Percentiles rank a stretch among this genome's conserved stretches.
phyloP scores from a whole-genome alignment of 2,329 filamentous ascomycete genomes.

The Aspergillus persii region DNA sequence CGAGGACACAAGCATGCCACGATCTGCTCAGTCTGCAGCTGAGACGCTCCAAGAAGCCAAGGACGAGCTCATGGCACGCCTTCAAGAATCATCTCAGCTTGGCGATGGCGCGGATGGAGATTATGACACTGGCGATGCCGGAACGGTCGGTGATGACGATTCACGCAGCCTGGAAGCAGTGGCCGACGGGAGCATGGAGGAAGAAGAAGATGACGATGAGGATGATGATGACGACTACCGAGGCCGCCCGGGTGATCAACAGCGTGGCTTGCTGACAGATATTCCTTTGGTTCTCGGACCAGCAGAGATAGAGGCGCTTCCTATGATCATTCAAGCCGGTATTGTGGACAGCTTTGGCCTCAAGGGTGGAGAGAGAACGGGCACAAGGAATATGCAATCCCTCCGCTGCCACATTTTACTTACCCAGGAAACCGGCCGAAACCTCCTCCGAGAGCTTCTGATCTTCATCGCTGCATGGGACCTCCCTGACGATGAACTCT shows the following conservation, averaged over 20 bases:
- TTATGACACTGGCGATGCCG: constrained; percentile 41
- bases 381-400: constrained; percentile 76
- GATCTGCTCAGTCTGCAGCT: constrained; percentile 48
- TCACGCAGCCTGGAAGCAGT: constrained; percentile 43
- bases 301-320: constrained; percentile 90
- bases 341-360: constrained; percentile 78
- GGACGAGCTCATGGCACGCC: constrained; percentile 50
- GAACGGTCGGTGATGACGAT: constrained; percentile 44
- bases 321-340: constrained; percentile 96
- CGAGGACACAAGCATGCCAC: constrained; percentile 47
- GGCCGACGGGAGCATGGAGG: constrained; percentile 46
- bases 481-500: constrained; percentile 85
- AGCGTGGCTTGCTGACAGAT: constrained; percentile 81
- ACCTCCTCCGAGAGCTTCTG: constrained; percentile 81
- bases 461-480: constrained; percentile 99
- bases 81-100: constrained; percentile 46
- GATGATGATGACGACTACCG: constrained; percentile 53
- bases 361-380: constrained; percentile 61
- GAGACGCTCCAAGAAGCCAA: constrained; percentile 52
- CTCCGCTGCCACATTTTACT: constrained; percentile 86
- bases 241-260: constrained; percentile 50
- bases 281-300: constrained; percentile 92
- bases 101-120: constrained; percentile 39
- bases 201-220: constrained; percentile 56
- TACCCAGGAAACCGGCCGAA: constrained; percentile 85